Conservation (phyloP, 768 basidiomycete genomes). For the Termitomyces sp. region DNA sequence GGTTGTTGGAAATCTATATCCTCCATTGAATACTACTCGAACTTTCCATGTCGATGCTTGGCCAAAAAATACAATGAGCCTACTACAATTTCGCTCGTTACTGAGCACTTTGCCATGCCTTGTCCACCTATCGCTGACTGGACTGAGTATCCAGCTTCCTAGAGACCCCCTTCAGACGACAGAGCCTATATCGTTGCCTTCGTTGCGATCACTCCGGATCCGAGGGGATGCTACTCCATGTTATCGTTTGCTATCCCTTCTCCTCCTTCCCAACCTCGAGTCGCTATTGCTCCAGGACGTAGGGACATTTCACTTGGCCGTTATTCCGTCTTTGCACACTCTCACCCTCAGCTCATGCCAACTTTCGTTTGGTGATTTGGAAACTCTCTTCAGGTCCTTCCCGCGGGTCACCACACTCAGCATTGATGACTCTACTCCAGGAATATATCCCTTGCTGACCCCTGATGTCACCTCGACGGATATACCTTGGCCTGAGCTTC, state of each 20-base stretch:
- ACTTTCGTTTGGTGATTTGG: slow-evolving; percentile 28
- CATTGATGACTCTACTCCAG: slow-evolving; percentile 30
- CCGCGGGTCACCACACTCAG: slow-evolving; percentile 30
- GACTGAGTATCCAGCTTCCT: slow-evolving; percentile 32
- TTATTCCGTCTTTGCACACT: slow-evolving; percentile 29
- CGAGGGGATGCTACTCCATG: slow-evolving; percentile 31
- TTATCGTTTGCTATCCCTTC: slow-evolving; percentile 31
- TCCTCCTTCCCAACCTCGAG: slow-evolving; percentile 33
- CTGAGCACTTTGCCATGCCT: slow-evolving; percentile 32
- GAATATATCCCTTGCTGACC: slow-evolving; percentile 26
- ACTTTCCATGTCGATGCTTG: slow-evolving; percentile 45
- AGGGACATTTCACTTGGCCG: slow-evolving; percentile 28
- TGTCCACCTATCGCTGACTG: slow-evolving; percentile 38
- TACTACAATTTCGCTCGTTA: slow-evolving; percentile 31
- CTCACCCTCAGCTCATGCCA: slow-evolving; percentile 31
- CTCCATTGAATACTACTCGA: slow-evolving; percentile 29
- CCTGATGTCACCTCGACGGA: slow-evolving; percentile 3
- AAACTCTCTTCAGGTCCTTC: slow-evolving; percentile 29
- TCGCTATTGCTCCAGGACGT: slow-evolving; percentile 31
- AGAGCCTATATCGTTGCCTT: slow-evolving; percentile 28
- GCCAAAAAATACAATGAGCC: slow-evolving; percentile 29
- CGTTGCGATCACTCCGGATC: slow-evolving; percentile 37
- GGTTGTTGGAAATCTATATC: slow-evolving; percentile 36
- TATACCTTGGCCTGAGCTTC: slow-evolving; percentile 32
- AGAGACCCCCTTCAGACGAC: slow-evolving; percentile 26